A percentile compares a stretch with the other conserved stretches of the same genome.
These are phyloP conservation scores for Glycine soja DNA, from an alignment of 306 rosid species.

Conservation along the genomic window DNA sequence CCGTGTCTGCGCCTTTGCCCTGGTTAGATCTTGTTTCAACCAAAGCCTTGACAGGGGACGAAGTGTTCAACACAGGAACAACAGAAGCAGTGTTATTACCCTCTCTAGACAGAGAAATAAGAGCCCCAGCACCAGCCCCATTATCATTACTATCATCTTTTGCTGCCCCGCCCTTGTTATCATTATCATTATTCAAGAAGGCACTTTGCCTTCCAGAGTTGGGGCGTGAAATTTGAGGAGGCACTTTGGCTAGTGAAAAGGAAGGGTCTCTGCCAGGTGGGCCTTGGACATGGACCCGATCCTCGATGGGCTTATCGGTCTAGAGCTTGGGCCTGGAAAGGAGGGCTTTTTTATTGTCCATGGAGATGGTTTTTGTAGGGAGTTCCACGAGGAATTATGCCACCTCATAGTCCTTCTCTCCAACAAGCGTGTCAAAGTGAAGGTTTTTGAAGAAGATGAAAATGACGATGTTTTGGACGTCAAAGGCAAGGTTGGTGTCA, in stretches of 20 bases:
- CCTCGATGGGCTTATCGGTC: conserved; percentile 88
- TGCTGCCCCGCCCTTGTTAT: conserved; percentile 17
- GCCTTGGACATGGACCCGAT: conserved; percentile 94
- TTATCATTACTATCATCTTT: conserved; percentile 55
- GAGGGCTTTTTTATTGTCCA: conserved; percentile 47
- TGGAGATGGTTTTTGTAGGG: conserved; percentile 77
- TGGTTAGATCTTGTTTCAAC: conserved; percentile 51
- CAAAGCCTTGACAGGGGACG: conserved; percentile 62
- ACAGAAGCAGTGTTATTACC: conserved; percentile 27
- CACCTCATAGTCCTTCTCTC: too few relatives aligned
- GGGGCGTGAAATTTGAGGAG: conserved; percentile 70
- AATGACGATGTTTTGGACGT: too few relatives aligned
- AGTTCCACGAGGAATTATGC: conserved; percentile 87
- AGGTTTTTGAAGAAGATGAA: too few relatives aligned
- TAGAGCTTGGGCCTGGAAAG: conserved; percentile 78
- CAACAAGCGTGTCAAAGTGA: too few relatives aligned
- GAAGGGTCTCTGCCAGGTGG: conserved; percentile 88
- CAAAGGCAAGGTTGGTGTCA: too few relatives aligned
- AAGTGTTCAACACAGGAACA: conserved; percentile 51
- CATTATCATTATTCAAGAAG: conserved; percentile 61
- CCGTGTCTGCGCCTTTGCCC: conserved; percentile 44
- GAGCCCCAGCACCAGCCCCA: conserved; percentile 85
- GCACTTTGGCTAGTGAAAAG: conserved; percentile 57
- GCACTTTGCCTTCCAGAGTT: conserved; percentile 93
- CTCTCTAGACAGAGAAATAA: conserved; percentile 75